phyloP scores from a whole-genome alignment of 2,329 filamentous ascomycete species.

The Ascosphaera pollenicola region DNA sequence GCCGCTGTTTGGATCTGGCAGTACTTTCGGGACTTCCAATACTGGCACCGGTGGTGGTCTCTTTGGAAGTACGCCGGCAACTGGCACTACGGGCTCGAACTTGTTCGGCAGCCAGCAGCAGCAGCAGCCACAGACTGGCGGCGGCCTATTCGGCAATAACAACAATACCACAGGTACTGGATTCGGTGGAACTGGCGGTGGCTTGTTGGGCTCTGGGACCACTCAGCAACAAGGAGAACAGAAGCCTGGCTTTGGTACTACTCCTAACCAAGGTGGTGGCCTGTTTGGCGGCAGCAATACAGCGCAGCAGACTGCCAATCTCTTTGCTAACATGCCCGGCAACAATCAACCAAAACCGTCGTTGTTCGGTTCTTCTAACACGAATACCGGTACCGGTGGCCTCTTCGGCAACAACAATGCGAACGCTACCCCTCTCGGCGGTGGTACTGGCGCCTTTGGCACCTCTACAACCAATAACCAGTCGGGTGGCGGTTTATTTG shows the following conservation, averaged over 20 bases:
- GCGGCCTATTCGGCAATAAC: conserved; percentile 22
- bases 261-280: too few relatives aligned
- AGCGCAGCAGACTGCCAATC: conserved; percentile 9
- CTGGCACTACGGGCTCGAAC: conserved; percentile 1
- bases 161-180: not conserved
- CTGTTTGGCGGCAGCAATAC: too few relatives aligned
- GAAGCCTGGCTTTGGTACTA: too few relatives aligned
- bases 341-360: conserved; percentile 34
- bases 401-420: conserved; percentile 24
- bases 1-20: conserved; percentile 16
- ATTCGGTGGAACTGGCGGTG: conserved; percentile 3
- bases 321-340: conserved; percentile 25
- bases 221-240: conserved; percentile 10
- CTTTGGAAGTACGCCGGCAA: conserved; percentile 16
- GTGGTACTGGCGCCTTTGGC: conserved; percentile 3
- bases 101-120: conserved; percentile 11
- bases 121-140: conserved; percentile 6
- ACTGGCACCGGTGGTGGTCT: conserved; percentile 18
- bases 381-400: conserved; percentile 16
- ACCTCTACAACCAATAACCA: conserved; percentile 5
- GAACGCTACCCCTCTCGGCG: not conserved
- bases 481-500: conserved; percentile 8
- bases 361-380: conserved; percentile 12
- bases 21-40: conserved; percentile 20
- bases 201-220: conserved; percentile 11